phyloP scores from a whole-genome alignment of 352 stramenopile species.

The Globisporangium iwayamae region DNA sequence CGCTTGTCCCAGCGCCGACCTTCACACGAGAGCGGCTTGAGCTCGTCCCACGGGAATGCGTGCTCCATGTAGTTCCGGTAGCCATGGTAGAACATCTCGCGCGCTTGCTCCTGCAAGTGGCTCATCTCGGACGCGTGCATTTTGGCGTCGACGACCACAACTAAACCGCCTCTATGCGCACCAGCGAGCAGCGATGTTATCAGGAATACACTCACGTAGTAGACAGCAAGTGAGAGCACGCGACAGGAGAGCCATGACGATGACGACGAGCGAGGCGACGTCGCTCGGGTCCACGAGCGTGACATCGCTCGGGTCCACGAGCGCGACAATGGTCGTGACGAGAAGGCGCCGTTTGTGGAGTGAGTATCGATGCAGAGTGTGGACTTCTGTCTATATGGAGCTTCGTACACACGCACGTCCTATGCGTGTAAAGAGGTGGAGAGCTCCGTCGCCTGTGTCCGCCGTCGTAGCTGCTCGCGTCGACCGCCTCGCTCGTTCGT shows the following conservation, averaged over 20 bases:
- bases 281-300: not conserved
- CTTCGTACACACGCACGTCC: not conserved
- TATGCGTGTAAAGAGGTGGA: not conserved
- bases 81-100: conserved; percentile 89
- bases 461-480: not conserved
- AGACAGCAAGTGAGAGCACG: not conserved
- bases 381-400: not conserved
- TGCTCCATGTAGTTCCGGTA: conserved; percentile 87
- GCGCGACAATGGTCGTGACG: not conserved
- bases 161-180: not conserved
- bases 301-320: not conserved
- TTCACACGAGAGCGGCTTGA: conserved; percentile 81
- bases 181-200: not conserved
- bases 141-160: conserved; percentile 14
- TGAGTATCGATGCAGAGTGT: not conserved
- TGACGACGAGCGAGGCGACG: conserved; percentile 2
- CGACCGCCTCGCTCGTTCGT: not conserved
- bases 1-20: conserved; percentile 74
- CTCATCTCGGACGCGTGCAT: conserved; percentile 71
- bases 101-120: conserved; percentile 69
- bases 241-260: conserved; percentile 2
- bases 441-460: not conserved
- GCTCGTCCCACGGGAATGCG: conserved; percentile 85
- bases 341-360: not conserved
- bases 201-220: not conserved